These are phyloP conservation scores for Fragaria nilgerrensis DNA, from an alignment of 306 rosid species.

Conservation along the genomic window DNA sequence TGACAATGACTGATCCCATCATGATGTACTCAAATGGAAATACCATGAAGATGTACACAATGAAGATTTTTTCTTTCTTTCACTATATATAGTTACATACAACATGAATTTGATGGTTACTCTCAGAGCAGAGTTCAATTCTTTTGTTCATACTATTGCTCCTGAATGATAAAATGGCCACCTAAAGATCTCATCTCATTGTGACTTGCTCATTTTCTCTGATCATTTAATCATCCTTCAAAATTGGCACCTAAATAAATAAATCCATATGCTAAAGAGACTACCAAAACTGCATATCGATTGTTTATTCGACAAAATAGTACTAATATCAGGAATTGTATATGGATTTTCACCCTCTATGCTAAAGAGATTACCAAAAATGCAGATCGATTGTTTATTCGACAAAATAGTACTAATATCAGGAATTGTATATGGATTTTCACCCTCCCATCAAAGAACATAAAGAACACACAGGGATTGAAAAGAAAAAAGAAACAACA, in stretches of 20 bases:
- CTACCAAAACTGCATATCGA: not conserved
- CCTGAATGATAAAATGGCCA: not conserved
- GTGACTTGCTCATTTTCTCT: not conserved
- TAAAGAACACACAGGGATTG: too few relatives aligned
- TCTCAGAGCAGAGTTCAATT: conserved; percentile 2
- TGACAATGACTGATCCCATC: conserved; percentile 21
- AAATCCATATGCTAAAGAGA: not conserved
- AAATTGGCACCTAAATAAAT: not conserved
- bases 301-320: not conserved
- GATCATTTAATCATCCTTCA: not conserved
- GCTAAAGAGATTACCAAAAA: not conserved
- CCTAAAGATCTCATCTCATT: not conserved
- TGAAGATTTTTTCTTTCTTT: not conserved
- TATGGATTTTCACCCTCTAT: too few relatives aligned
- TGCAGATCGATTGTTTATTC: not conserved
- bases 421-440: not conserved
- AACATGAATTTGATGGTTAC: not conserved
- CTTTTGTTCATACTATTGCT: conserved; percentile 1
- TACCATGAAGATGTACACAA: not conserved
- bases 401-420: not conserved
- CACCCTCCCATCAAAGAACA: not conserved
- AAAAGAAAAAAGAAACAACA: not conserved
- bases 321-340: not conserved
- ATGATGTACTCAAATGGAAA: not conserved
- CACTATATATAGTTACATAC: not conserved